Percentiles rank a stretch among this genome's conserved stretches.
phyloP scores from a whole-genome alignment of 805 yeast genomes.

The Saturnispora besseyi region DNA sequence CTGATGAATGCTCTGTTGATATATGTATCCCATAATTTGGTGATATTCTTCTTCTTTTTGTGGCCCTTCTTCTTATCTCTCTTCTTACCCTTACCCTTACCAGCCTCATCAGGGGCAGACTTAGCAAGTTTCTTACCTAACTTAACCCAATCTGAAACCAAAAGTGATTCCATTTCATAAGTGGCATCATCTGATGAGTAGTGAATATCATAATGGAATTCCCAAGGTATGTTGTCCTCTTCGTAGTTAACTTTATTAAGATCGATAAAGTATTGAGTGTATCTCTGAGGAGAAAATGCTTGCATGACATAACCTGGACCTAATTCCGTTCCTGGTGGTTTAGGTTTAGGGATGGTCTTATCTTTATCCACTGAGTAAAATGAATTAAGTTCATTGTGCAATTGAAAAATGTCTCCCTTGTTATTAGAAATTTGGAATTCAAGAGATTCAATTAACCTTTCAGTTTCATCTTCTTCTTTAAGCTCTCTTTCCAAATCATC shows the following conservation, averaged over 20 bases:
- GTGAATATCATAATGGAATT: constrained; percentile 54
- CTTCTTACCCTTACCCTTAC: constrained; percentile 3
- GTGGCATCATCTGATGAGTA: constrained; percentile 57
- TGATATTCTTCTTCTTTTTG: constrained; percentile 12
- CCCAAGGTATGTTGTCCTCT: constrained; percentile 32
- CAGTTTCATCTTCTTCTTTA: constrained; percentile 6
- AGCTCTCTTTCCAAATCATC: constrained; percentile 7
- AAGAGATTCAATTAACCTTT: constrained; percentile 3
- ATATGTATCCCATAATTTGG: constrained; percentile 48
- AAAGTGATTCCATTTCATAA: constrained; percentile 44
- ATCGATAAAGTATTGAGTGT: constrained; percentile 69
- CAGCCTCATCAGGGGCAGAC: constrained; percentile 23
- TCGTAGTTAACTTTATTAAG: constrained; percentile 26
- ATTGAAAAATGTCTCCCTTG: constrained; percentile 10
- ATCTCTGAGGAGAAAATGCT: constrained; percentile 61
- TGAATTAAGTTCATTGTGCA: constrained; percentile 11
- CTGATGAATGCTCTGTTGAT: constrained; percentile 53
- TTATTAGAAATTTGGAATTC: constrained; percentile 1
- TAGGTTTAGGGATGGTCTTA: constrained; percentile 51
- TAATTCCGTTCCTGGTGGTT: constrained; percentile 42
- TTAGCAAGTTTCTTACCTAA: constrained; percentile 46
- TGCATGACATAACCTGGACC: constrained; percentile 78
- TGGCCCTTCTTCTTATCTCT: background rate
- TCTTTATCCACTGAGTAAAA: constrained; percentile 30
- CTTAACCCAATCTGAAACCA: constrained; percentile 55